These are phyloP conservation scores for Penicillium canariense DNA, from an alignment of 495 filamentous ascomycete species.

Conservation along the genomic window DNA sequence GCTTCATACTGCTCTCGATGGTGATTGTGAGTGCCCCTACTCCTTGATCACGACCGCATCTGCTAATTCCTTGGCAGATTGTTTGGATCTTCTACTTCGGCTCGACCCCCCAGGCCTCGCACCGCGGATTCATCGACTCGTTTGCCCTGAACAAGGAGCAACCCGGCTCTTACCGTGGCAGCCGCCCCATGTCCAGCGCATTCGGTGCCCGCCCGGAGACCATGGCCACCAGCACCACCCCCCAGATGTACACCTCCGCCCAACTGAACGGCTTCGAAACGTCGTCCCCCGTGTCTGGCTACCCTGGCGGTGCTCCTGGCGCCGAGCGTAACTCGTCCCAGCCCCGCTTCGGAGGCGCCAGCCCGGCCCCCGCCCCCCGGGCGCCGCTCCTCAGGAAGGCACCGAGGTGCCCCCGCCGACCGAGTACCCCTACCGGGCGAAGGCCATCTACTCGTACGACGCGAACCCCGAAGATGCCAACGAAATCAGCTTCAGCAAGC, in stretches of 20 bases:
- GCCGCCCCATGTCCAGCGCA: constrained; percentile 47
- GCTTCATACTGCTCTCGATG: constrained; percentile 95
- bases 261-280: constrained; percentile 96
- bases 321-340: constrained; percentile 56
- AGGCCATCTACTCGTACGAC: constrained; percentile 98
- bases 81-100: constrained; percentile 99
- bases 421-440: constrained; percentile 95
- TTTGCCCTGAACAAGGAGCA: constrained; percentile 91
- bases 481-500: constrained; percentile 95
- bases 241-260: constrained; percentile 96
- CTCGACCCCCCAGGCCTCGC: constrained; percentile 81
- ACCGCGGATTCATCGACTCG: constrained; percentile 90
- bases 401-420: constrained; percentile 75
- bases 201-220: constrained; percentile 71
- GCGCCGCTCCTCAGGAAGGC: constrained; percentile 20
- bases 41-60: background rate
- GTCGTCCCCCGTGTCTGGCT: constrained; percentile 83
- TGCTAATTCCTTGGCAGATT: constrained; percentile 56
- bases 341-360: constrained; percentile 51
- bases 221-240: constrained; percentile 69
- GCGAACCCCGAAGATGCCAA: constrained; percentile 98
- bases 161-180: constrained; percentile 62
- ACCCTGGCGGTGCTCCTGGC: constrained; percentile 62
- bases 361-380: constrained; percentile 27
- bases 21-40: constrained; percentile 64